Conservation (phyloP, 495 filamentous ascomycete species). For the Chaetomium fimeti region DNA sequence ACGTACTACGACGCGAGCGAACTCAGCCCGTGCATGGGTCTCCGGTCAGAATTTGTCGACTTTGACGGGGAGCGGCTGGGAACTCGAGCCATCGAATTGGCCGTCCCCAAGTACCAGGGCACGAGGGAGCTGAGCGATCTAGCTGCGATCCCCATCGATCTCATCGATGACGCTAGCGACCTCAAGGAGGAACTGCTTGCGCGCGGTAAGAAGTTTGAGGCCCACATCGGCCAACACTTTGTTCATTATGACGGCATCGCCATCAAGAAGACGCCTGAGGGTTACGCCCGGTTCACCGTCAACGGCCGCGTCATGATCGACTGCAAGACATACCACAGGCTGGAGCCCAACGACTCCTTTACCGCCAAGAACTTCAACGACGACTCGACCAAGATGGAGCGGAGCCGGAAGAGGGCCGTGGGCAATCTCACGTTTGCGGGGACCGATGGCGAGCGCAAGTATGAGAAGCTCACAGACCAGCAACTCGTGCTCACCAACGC, state of each 20-base stretch:
- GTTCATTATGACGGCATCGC: slow-evolving; percentile 34
- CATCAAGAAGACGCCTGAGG: slow-evolving; percentile 29
- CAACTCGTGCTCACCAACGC: slow-evolving; percentile 33
- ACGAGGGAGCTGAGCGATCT: slow-evolving; percentile 32
- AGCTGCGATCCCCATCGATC: slow-evolving; percentile 29
- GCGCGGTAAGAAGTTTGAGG: slow-evolving; percentile 39
- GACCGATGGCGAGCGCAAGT: slow-evolving; percentile 17
- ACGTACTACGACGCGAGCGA: slow-evolving; percentile 28
- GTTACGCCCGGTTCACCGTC: slow-evolving; percentile 31
- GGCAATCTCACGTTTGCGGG: slow-evolving; percentile 12
- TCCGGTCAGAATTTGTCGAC: slow-evolving; percentile 32
- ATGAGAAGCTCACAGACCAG: slow-evolving; percentile 33
- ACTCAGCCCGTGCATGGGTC: slow-evolving; percentile 11
- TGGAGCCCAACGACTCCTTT: slow-evolving; percentile 33
- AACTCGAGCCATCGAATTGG: slow-evolving; percentile 23
- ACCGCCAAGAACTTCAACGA: slow-evolving; percentile 12
- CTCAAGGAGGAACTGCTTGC: slow-evolving; percentile 28
- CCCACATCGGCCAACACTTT: slow-evolving; percentile 34
- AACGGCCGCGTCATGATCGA: slow-evolving; percentile 42
- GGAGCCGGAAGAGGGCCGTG: background rate
- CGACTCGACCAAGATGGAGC: slow-evolving; percentile 14
- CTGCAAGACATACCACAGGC: slow-evolving; percentile 35
- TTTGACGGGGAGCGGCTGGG: slow-evolving; percentile 40
- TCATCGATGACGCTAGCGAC: slow-evolving; percentile 28
- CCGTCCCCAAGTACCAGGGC: slow-evolving; percentile 33